A percentile compares a stretch with the other conserved stretches of the same genome.
Evolutionary conservation across 140 eudicot genomes (phyloP).

Genomic region (Ambrosia hybrid): DNA sequence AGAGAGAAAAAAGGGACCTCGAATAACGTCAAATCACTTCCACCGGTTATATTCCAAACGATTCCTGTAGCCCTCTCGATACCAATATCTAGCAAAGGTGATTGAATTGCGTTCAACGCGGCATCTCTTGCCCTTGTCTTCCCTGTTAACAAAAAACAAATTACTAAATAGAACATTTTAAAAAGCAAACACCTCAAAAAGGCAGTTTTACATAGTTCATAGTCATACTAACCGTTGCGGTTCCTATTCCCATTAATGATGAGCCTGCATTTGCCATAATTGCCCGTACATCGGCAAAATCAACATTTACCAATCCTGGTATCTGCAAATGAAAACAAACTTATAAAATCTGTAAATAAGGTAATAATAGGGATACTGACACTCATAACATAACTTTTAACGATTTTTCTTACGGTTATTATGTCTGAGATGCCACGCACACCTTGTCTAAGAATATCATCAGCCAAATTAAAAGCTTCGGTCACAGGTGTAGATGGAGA

Average conservation of each 20-base stretch:
- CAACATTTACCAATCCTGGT: slow-evolving; percentile 86
- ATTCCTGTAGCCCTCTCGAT: slow-evolving; percentile 98
- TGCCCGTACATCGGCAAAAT: slow-evolving; percentile 95
- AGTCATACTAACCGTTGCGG: slow-evolving; percentile 67
- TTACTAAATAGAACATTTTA: no score
- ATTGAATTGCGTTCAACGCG: slow-evolving; percentile 93
- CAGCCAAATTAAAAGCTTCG: slow-evolving; percentile 94
- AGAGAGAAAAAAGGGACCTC: slow-evolving; percentile 63
- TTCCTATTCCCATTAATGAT: slow-evolving; percentile 91
- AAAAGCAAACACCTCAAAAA: slow-evolving; percentile 5
- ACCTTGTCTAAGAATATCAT: slow-evolving; percentile 95
- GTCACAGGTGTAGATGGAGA: slow-evolving; percentile 91
- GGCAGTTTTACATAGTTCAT: background rate
- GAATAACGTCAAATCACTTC: slow-evolving; percentile 72
- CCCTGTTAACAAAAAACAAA: slow-evolving; percentile 42
- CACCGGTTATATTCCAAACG: slow-evolving; percentile 98
- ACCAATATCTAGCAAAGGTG: slow-evolving; percentile 90
- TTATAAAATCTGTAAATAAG: background rate
- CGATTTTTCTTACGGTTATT: slow-evolving; percentile 59
- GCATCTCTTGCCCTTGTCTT: slow-evolving; percentile 98
- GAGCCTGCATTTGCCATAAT: slow-evolving; percentile 93
- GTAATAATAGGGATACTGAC: background rate
- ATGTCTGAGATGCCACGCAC: slow-evolving; percentile 97
- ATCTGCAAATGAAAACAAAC: slow-evolving; percentile 44
- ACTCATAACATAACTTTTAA: background rate